Evolutionary conservation across 805 yeast species (phyloP).

Genomic region (Starmerella vaccinii): DNA sequence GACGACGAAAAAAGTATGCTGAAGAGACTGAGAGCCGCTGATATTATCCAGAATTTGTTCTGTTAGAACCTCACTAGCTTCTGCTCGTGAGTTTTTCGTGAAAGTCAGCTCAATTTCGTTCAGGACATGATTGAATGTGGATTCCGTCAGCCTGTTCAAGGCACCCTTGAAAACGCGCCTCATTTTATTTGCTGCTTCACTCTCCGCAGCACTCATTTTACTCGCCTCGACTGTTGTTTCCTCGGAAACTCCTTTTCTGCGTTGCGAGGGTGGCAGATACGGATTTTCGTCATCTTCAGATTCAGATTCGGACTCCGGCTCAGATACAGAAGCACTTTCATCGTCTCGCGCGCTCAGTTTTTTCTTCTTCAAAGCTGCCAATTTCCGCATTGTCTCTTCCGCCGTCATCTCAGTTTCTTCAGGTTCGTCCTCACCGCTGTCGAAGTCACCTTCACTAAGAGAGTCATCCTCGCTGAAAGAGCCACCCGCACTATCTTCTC

Average conservation of each 20-base stretch:
- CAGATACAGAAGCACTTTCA: conserved; percentile 14
- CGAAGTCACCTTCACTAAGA: too few relatives aligned
- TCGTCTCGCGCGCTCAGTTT: not conserved
- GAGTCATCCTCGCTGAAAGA: conserved; percentile 5
- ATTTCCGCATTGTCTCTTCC: conserved; percentile 26
- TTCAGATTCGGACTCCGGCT: conserved; percentile 17
- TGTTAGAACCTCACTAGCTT: conserved; percentile 64
- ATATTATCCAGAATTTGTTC: conserved; percentile 55
- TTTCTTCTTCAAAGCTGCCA: conserved; percentile 24
- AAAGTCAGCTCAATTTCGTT: conserved; percentile 58
- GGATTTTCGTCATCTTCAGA: conserved; percentile 29
- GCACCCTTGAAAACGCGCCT: conserved; percentile 67
- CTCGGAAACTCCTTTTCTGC: conserved; percentile 35
- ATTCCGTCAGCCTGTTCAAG: conserved; percentile 79
- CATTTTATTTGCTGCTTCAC: conserved; percentile 32
- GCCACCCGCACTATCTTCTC: not conserved
- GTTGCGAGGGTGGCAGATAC: conserved; percentile 81
- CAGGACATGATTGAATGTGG: conserved; percentile 62
- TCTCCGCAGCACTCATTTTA: conserved; percentile 20
- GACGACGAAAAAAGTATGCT: conserved; percentile 68
- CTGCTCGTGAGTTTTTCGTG: conserved; percentile 58
- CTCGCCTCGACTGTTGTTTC: conserved; percentile 38
- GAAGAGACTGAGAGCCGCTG: conserved; percentile 49
- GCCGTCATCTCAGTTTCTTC: conserved; percentile 17
- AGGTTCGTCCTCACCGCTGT: not conserved